phyloP scores from a whole-genome alignment of 2,329 filamentous ascomycete species.

The Fusarium annulatum region DNA sequence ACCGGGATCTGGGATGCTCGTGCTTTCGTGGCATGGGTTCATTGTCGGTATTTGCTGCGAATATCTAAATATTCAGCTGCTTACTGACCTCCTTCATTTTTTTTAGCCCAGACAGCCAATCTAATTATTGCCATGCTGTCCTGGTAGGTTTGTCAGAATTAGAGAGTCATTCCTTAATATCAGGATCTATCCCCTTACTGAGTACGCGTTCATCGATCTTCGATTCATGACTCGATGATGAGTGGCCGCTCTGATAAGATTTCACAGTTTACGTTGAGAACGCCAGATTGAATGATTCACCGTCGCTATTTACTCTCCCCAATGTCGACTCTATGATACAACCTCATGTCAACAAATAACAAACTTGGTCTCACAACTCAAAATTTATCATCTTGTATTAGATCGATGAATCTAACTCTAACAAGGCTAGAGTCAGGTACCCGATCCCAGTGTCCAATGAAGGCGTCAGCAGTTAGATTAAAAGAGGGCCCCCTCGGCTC shows the following conservation, averaged over 20 bases:
- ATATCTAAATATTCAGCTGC: slow-evolving; percentile 23
- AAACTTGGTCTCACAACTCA: slow-evolving; percentile 27
- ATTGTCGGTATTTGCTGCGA: slow-evolving; percentile 18
- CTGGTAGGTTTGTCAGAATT: neutral
- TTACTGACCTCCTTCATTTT: slow-evolving; percentile 25
- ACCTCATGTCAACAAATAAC: slow-evolving; percentile 35
- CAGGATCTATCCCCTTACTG: neutral
- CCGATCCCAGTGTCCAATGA: slow-evolving; percentile 27
- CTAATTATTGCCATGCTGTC: neutral
- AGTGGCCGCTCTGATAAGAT: neutral
- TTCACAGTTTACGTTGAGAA: neutral
- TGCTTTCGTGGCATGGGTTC: slow-evolving; percentile 27
- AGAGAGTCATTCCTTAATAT: neutral
- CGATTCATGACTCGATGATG: neutral
- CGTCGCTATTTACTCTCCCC: slow-evolving; percentile 23
- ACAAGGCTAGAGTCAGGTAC: slow-evolving; percentile 40
- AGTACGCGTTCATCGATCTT: neutral
- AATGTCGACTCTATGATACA: slow-evolving; percentile 19
- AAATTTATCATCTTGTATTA: slow-evolving; percentile 23
- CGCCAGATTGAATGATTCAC: slow-evolving; percentile 1
- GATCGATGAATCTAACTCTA: slow-evolving; percentile 29
- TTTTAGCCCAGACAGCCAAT: neutral
- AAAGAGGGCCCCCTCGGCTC: slow-evolving; percentile 28
- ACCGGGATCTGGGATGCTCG: slow-evolving; percentile 15
- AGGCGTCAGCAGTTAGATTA: slow-evolving; percentile 12